Evolutionary conservation across 768 basidiomycete species (phyloP).

Genomic region (Lepiota subincarnata): DNA sequence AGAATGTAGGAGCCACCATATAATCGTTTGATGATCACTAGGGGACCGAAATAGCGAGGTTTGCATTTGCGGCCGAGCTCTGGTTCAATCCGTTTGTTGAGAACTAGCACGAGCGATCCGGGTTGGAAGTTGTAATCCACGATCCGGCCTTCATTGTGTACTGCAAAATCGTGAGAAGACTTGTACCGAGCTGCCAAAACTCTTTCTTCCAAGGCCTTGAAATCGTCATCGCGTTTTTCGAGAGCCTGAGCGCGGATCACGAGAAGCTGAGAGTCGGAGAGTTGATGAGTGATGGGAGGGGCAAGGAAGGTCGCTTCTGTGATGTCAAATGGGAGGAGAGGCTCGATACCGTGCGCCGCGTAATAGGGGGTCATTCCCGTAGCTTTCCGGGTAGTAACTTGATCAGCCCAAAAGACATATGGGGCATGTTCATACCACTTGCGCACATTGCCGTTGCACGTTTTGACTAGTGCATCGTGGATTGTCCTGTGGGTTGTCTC

Average conservation of each 20-base stretch:
- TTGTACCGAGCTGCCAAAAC: slow-evolving; percentile 8
- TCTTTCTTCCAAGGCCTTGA: slow-evolving; percentile 9
- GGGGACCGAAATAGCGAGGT: slow-evolving; percentile 30
- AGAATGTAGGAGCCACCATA: slow-evolving; percentile 24
- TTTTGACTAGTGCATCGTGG: slow-evolving; percentile 23
- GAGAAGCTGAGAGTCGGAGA: slow-evolving; percentile 14
- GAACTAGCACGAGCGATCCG: slow-evolving; percentile 30
- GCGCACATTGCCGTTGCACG: slow-evolving; percentile 17
- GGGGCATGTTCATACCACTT: slow-evolving; percentile 24
- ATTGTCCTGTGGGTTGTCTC: slow-evolving; percentile 22
- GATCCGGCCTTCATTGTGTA: slow-evolving; percentile 19
- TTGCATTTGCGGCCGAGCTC: slow-evolving; percentile 25
- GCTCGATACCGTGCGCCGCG: slow-evolving; percentile 22
- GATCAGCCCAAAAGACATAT: slow-evolving; percentile 27
- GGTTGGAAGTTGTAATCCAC: slow-evolving; percentile 23
- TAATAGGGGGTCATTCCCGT: slow-evolving; percentile 31
- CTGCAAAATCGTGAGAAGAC: slow-evolving; percentile 22
- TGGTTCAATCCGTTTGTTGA: slow-evolving; percentile 29
- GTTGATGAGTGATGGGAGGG: background rate
- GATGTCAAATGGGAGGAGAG: slow-evolving; percentile 24
- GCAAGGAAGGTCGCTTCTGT: slow-evolving; percentile 18
- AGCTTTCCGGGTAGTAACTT: slow-evolving; percentile 20
- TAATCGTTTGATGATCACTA: slow-evolving; percentile 25
- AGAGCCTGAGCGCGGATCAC: slow-evolving; percentile 13
- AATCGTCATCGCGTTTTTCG: slow-evolving; percentile 15